Evolutionary conservation across 2,329 filamentous ascomycete genomes (phyloP), one percentile per base, ranked within the genome.

Genomic region (Aureobasidium sp.): DNA sequence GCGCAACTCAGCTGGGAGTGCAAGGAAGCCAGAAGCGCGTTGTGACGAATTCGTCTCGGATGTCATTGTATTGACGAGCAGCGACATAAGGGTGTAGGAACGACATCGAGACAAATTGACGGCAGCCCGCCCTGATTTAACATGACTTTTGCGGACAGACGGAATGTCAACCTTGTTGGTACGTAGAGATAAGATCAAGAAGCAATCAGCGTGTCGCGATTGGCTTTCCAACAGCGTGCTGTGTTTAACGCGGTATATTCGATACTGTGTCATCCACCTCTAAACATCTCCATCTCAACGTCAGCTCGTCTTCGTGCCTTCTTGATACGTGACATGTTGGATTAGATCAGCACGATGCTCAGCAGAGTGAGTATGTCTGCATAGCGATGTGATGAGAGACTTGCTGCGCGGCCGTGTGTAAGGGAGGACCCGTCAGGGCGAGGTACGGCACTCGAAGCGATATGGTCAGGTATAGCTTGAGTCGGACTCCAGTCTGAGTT

Each of bases 1-100:
- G 41, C 80, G 79, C 3, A 88, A 77, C 67, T 88, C 86, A 2
- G 78, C 77, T 29, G 87, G 80, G 1, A 89, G 77, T 16, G 66
- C 69, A 71, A 79, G 76, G 61, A 79, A 66, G 13, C 66, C 63
- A 44, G 66, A 71, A 16, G 63, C 63, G 29, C 65, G 68, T 7
- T 45, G 44, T 13, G 36, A 1, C 11, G 13, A n/a, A 3, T 21
- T 32, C 10, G 42, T 11, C 16, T 49, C 16, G 16, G 21, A 25
- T 21, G 11, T 59, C 55, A 49, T 59, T 8, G 27, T 55, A n/a
- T 39, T 10, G 16, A 34, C 15, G n/a, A 21, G 39, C 7, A 53
- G 25, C 27, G 16, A 42, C 4, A 29, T 11, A 5, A 9, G 25
- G 32, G 2, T 13, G 10, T n/a, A n/a, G 11, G 10, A 3, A 9